Evolutionary conservation across 2,329 filamentous ascomycete species (phyloP), one percentile per base, ranked within the genome.

Genomic region (Botrytis paeoniae): DNA sequence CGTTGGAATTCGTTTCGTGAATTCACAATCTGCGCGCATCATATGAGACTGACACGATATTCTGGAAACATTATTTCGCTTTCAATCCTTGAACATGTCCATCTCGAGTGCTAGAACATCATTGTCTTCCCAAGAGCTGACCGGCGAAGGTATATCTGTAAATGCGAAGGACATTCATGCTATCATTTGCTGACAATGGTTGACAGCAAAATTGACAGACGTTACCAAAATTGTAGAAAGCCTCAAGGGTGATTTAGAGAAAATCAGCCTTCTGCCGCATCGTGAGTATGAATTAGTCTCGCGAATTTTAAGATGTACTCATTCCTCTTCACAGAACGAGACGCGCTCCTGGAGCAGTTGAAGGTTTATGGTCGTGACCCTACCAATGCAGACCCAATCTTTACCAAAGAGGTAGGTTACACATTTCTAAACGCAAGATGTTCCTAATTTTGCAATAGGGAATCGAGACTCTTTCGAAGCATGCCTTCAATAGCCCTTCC

Each of bases 311-410:
- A 29, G 22, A 32, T 61, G 32, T 75, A 32, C 45, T 60, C 60
- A 66, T 64, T 76, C 51, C 77, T 66, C 35, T 54, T 62, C 32
- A 25, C 75, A 94, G 92, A 93, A 79, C 87, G 89, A 75, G 87
- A 89, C 77, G 82, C 85, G 16, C 84, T 85, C 20, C 82, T 92
- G 6, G 89, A 91, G 76, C 84, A 94, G 77, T 85, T 98, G 66
- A 97, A 97, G 82, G 85, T 95, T 45, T 88, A 93, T 78, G 92
- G 94, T 10, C 90, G 94, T 74, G 90, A 92, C 78, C 89, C 91
- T 12, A 85, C 84, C 43, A 86, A 93, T 82, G 90, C 94, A 41
- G 92, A 92, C 73, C 92, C 93, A 1, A 95, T 98, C 73, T 98
- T 96, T 82, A 92, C 92, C n/a, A 87, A 89, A 81, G 85, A 91